Conservation (phyloP, 208 protist species). For the Phytomonas sp. region DNA sequence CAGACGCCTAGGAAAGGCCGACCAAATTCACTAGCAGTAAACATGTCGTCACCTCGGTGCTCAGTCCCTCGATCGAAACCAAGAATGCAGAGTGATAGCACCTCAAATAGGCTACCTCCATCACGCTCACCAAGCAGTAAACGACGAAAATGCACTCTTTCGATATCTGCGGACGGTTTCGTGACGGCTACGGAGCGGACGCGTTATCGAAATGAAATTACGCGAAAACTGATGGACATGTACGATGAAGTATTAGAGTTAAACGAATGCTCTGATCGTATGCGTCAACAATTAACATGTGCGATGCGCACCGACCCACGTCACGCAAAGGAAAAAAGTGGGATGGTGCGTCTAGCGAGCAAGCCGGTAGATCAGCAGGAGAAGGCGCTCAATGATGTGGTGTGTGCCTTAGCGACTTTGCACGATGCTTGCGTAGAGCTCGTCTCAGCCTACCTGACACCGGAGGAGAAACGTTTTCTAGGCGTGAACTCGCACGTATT, state of each 20-base stretch:
- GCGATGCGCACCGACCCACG: slow-evolving; percentile 76
- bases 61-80: no score
- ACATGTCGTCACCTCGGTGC: no score
- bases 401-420: slow-evolving; percentile 24
- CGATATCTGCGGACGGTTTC: no score
- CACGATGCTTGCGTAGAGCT: slow-evolving; percentile 47
- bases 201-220: slow-evolving; percentile 50
- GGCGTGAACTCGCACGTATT: slow-evolving; percentile 71
- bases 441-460: slow-evolving; percentile 49
- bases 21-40: no score
- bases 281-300: slow-evolving; percentile 27
- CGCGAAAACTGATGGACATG: slow-evolving; percentile 42
- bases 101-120: no score
- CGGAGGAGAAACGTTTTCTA: slow-evolving; percentile 74
- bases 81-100: no score
- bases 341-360: slow-evolving; percentile 29
- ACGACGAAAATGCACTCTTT: no score
- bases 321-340: slow-evolving; percentile 25
- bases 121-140: no score
- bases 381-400: slow-evolving; percentile 35
- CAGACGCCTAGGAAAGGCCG: no score
- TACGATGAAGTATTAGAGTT: slow-evolving; percentile 46
- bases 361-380: slow-evolving; percentile 42
- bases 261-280: slow-evolving; percentile 32
- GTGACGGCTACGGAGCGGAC: not conserved